Evolutionary conservation across 495 filamentous ascomycete species (phyloP).

Genomic region (Cenococcum geophilum): DNA sequence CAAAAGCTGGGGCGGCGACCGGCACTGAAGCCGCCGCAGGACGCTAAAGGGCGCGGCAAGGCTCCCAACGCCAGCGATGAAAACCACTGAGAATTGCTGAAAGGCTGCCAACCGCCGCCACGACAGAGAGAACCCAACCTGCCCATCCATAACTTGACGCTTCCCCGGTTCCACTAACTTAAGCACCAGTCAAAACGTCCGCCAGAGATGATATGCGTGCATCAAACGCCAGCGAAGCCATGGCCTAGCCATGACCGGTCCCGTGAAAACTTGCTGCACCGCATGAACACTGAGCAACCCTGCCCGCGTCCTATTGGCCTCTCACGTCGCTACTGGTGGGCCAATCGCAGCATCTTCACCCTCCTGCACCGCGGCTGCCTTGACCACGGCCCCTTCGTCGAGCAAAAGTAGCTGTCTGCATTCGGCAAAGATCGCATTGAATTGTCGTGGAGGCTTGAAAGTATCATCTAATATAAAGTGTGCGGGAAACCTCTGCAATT

Average conservation of each 20-base stretch:
- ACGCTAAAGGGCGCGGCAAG: not conserved
- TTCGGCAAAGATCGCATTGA: too few species aligned
- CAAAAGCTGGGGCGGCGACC: conserved; percentile 1
- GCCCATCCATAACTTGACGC: too few species aligned
- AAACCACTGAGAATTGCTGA: too few species aligned
- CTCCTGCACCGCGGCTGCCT: not conserved
- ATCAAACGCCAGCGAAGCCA: not conserved
- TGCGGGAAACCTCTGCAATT: too few species aligned
- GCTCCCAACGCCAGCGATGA: not conserved
- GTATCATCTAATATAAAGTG: too few species aligned
- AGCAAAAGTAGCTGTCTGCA: not conserved
- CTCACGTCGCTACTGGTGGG: not conserved
- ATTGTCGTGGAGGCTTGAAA: too few species aligned
- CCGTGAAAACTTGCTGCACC: not conserved
- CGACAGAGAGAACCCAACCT: too few species aligned
- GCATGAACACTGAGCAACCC: not conserved
- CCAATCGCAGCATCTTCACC: not conserved
- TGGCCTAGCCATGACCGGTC: not conserved
- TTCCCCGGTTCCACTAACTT: not conserved
- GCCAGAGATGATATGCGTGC: not conserved
- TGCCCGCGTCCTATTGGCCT: not conserved
- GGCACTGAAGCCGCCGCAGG: not conserved
- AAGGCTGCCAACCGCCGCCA: too few species aligned
- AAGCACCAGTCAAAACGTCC: not conserved
- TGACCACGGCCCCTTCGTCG: not conserved